phyloP scores from a whole-genome alignment of 2,329 filamentous ascomycete genomes.

The Colletotrichum sp. region DNA sequence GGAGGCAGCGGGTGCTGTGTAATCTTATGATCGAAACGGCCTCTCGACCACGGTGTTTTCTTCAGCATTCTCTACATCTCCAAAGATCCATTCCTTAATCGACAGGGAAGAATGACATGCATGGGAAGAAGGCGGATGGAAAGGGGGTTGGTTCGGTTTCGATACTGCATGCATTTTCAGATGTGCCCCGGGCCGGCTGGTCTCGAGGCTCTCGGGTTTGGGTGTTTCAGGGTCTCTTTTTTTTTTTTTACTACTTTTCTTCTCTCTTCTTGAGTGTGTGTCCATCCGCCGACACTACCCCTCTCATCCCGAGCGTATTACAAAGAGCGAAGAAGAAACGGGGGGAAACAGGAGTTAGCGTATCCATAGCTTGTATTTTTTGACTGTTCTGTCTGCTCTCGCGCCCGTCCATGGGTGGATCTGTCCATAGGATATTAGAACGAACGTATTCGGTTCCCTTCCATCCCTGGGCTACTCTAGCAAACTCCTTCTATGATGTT shows the following conservation, averaged over 20 bases:
- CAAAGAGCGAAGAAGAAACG: constrained; percentile 24
- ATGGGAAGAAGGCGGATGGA: constrained; percentile 1
- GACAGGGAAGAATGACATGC: background rate
- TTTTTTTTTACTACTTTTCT: constrained; percentile 25
- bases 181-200: constrained; percentile 11
- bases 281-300: background rate
- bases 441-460: constrained; percentile 10
- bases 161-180: constrained; percentile 13
- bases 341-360: constrained; percentile 29
- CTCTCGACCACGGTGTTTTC: background rate
- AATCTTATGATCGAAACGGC: constrained; percentile 46
- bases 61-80: background rate
- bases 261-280: background rate
- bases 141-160: background rate
- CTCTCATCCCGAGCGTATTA: constrained; percentile 19
- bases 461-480: background rate
- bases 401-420: constrained; percentile 17
- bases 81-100: constrained; percentile 6
- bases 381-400: constrained; percentile 20
- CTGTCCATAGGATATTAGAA: constrained; percentile 23
- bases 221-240: constrained; percentile 9
- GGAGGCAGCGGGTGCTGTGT: constrained; percentile 54
- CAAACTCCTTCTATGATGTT: background rate
- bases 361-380: constrained; percentile 27
- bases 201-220: constrained; percentile 12